Evolutionary conservation across 176 grass and related monocot species (phyloP).

Genomic region (Cocos nucifera): DNA sequence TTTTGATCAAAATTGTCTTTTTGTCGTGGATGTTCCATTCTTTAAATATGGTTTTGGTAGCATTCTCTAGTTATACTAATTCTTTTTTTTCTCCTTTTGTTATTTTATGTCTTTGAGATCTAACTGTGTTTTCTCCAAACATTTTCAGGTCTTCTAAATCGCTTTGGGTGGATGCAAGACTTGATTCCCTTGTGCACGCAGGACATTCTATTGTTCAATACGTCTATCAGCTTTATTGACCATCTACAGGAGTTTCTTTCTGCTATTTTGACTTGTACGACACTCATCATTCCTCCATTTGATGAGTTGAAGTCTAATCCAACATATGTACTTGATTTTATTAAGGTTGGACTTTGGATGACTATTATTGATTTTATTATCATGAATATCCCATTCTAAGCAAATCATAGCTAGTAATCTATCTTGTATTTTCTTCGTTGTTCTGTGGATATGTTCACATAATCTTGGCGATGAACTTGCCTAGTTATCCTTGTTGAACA

Average conservation of each 20-base stretch:
- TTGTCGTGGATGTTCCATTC: too few species aligned
- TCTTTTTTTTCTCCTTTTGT: too few species aligned
- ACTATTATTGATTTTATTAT: neutral
- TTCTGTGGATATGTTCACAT: too few species aligned
- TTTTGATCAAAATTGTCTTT: too few species aligned
- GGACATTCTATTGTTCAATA: conserved; percentile 81
- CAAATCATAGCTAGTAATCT: too few species aligned
- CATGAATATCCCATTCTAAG: neutral
- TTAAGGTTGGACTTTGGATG: conserved; percentile 39
- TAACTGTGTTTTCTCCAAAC: neutral
- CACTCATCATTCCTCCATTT: conserved; percentile 63
- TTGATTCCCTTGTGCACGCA: conserved; percentile 42
- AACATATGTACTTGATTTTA: conserved; percentile 42
- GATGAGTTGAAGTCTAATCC: conserved; percentile 62
- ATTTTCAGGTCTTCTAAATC: conserved; percentile 71
- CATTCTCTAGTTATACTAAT: too few species aligned
- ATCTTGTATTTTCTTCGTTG: too few species aligned
- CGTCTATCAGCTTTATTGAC: conserved; percentile 79
- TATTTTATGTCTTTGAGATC: neutral
- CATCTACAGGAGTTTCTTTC: conserved; percentile 91
- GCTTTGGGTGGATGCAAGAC: conserved; percentile 83
- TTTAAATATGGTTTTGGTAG: too few species aligned
- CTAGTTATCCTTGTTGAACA: too few species aligned
- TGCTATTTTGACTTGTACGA: conserved; percentile 59
- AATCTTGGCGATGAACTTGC: too few species aligned